Base-by-base conservation (phyloP, 2,329 filamentous ascomycete genomes). In the Setomelanomma holmii region DNA sequence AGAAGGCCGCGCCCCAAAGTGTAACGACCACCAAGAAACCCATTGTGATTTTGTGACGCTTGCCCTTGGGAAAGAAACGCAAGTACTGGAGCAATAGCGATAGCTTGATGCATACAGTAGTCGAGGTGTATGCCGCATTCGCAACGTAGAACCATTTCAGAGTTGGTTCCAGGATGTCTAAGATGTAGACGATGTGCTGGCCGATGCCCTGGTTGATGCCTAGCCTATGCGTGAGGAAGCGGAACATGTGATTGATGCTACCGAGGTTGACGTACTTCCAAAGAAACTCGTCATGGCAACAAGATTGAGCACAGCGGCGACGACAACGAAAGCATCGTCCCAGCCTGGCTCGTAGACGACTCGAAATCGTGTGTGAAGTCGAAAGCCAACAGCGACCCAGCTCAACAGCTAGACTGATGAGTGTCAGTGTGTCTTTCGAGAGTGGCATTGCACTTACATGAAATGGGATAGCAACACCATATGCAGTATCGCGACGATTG, bases 71-170 rank as follows among this genome's bases (percentile, higher is more conserved):
- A 49, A 73, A 74, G 1, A 74, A 38, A 20, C 71, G 59, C 8
- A 73, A 56, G 42, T 74, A 75, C 41, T 74, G 72, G 22, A 66
- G 53, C 2, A 75, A 62, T 10, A 75, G 55, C 2, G 72, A 72
- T 17, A 74, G 30, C 44, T 75, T 75, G 50, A 74, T 67, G 22
- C 68, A 47, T 7, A 58, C 60, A 2, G 71, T 65, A 1, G 67
- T 69, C 6, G 60, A 66, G 24, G 64, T 53, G 49, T 73, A 74
- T 1, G 62, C 51, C 8, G 61, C 64, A 20, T 63, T 67, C 16
- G 62, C 56, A 5, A 69, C 38, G 34, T 69, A 72, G 5, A 69
- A 51, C 45, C 53, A 64, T 7, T 55, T 59, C 61, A 68, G 62
- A 16, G 61, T 58, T 3, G 33, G 40, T 10, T 40, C 33, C 20